Evolutionary conservation across 2,329 filamentous ascomycete species (phyloP).

Genomic region (Alternaria sp.): DNA sequence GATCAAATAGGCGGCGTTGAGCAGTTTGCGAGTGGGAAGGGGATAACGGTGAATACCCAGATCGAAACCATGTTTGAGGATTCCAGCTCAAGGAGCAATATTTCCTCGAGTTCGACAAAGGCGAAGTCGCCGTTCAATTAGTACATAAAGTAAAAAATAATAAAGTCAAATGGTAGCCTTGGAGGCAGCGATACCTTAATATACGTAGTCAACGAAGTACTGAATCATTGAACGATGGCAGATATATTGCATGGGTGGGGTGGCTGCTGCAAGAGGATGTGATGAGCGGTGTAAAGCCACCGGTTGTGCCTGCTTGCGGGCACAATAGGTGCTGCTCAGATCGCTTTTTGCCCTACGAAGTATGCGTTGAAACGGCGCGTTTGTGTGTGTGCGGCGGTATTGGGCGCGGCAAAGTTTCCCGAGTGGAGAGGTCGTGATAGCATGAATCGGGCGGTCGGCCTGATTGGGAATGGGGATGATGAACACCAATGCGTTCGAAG

Average conservation of each 20-base stretch:
- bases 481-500: neutral
- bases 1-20: neutral
- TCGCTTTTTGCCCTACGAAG: neutral
- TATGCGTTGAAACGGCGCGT: neutral
- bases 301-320: neutral
- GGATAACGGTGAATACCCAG: slow-evolving; percentile 20
- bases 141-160: neutral
- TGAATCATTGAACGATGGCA: neutral
- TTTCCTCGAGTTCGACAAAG: slow-evolving; percentile 1
- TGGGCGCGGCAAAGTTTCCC: neutral
- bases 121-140: slow-evolving; percentile 5
- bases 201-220: neutral
- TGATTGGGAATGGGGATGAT: neutral
- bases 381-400: neutral
- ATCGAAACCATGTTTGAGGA: slow-evolving; percentile 17
- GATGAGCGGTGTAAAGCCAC: neutral
- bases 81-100: neutral
- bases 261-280: neutral
- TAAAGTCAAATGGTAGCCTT: neutral
- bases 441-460: neutral
- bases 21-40: slow-evolving; percentile 1
- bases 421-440: neutral
- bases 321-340: neutral
- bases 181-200: neutral
- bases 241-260: neutral